Percentiles rank a stretch among this genome's conserved stretches.
phyloP scores from a whole-genome alignment of 495 filamentous ascomycete species.

The Penicillium verhagenii region DNA sequence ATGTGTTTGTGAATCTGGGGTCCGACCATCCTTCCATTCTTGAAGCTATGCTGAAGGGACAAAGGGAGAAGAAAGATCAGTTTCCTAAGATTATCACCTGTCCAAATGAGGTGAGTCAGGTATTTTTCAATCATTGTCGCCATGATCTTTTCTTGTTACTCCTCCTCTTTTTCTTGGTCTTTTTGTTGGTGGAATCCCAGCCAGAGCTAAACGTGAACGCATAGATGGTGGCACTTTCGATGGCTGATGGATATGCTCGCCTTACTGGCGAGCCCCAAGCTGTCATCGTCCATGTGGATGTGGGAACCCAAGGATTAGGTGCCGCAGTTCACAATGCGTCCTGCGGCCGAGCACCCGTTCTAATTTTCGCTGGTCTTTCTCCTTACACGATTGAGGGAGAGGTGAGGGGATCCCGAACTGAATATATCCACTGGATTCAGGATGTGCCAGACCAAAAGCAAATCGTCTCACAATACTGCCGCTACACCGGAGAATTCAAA shows the following conservation, averaged over 20 bases:
- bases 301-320: constrained; percentile 88
- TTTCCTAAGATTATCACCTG: constrained; percentile 92
- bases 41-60: constrained; percentile 93
- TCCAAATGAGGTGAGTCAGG: constrained; percentile 66
- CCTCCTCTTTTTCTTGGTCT: background rate
- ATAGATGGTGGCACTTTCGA: constrained; percentile 95
- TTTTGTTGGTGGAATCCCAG: background rate
- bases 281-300: constrained; percentile 95
- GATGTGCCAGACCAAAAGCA: constrained; percentile 93
- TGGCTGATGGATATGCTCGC: constrained; percentile 94
- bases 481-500: constrained; percentile 90
- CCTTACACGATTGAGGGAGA: constrained; percentile 92
- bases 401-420: constrained; percentile 80
- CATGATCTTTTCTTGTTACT: too few species aligned
- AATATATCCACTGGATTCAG: constrained; percentile 98
- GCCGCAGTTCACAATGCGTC: constrained; percentile 92
- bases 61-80: constrained; percentile 58
- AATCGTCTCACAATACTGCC: constrained; percentile 89
- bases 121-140: background rate
- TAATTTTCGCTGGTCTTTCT: constrained; percentile 88
- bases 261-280: constrained; percentile 82
- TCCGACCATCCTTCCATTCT: constrained; percentile 93
- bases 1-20: constrained; percentile 93
- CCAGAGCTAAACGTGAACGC: constrained; percentile 31
- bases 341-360: constrained; percentile 78